A percentile compares a stretch with the other conserved stretches of the same genome.
These are phyloP conservation scores for Biscogniauxia sp. DNA, from an alignment of 2,329 filamentous ascomycete genomes.

Conservation along the genomic window DNA sequence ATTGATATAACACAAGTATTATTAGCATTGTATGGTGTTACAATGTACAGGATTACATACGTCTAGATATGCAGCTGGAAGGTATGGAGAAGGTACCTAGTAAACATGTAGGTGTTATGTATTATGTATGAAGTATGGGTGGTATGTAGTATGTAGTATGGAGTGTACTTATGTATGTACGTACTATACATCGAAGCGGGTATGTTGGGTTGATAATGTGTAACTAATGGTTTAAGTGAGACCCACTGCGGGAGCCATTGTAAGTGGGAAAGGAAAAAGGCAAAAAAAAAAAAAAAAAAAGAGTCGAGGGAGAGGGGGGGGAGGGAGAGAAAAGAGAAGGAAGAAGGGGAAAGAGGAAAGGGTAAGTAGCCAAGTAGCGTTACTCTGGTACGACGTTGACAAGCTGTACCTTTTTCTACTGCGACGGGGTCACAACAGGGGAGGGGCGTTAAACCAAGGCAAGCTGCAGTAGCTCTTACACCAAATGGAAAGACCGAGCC, in stretches of 20 bases:
- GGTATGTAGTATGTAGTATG: no score
- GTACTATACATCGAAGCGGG: background rate
- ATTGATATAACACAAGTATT: no score
- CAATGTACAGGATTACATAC: no score
- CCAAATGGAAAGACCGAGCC: conserved; percentile 7
- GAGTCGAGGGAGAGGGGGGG: background rate
- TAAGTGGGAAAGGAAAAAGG: background rate
- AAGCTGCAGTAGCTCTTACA: conserved; percentile 16
- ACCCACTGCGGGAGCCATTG: background rate
- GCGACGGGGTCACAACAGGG: background rate
- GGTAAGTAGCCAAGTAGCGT: background rate
- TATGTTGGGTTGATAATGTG: no score
- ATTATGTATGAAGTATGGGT: no score
- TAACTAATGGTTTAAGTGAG: background rate
- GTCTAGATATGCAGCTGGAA: no score
- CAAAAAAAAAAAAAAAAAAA: background rate
- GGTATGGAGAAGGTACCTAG: no score
- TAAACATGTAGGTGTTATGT: no score
- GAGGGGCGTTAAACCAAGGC: conserved; percentile 7
- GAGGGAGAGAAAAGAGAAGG: background rate
- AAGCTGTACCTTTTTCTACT: background rate
- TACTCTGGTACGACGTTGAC: background rate
- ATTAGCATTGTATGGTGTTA: no score
- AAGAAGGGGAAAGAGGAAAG: background rate
- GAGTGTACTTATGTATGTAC: no score